Conservation (phyloP, 371 early-diverging fungal genomes). For the Haplosporangium sp. region DNA sequence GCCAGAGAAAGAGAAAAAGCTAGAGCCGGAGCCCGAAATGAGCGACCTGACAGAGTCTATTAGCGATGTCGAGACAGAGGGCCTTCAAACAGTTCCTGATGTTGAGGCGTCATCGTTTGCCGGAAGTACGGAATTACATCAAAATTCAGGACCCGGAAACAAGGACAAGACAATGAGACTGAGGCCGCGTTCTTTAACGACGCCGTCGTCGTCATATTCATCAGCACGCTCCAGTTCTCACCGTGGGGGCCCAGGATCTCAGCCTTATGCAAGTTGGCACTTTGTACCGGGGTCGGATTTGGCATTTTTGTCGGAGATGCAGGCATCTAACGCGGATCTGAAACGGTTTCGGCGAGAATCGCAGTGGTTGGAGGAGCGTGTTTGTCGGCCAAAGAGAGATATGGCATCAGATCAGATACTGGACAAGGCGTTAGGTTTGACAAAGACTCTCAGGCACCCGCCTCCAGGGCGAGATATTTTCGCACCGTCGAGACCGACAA, state of each 20-base stretch:
- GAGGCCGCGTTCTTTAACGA: neutral
- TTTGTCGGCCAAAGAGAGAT: constrained; percentile 19
- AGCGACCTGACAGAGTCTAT: no score
- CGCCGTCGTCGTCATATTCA: neutral
- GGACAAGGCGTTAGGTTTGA: constrained; percentile 30
- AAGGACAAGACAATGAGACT: no score
- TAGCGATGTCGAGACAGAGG: no score
- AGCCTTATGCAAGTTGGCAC: constrained; percentile 29
- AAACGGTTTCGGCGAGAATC: constrained; percentile 43
- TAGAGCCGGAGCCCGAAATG: no score
- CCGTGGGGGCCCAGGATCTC: neutral
- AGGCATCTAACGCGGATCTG: constrained; percentile 36
- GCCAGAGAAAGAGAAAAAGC: no score
- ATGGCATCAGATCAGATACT: constrained; percentile 15
- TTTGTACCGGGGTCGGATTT: constrained; percentile 41
- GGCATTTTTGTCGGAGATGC: constrained; percentile 51
- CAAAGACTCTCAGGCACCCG: constrained; percentile 9
- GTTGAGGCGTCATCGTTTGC: no score
- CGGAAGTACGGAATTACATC: no score
- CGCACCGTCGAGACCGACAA: constrained; percentile 18
- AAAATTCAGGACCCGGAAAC: no score
- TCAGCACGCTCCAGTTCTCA: neutral
- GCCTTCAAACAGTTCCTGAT: no score
- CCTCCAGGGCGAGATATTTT: constrained; percentile 41
- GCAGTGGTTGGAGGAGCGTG: constrained; percentile 43